These are phyloP conservation scores for Zygosaccharomyces sapae DNA, from an alignment of 1,139 yeast genomes.

Conservation along the genomic window DNA sequence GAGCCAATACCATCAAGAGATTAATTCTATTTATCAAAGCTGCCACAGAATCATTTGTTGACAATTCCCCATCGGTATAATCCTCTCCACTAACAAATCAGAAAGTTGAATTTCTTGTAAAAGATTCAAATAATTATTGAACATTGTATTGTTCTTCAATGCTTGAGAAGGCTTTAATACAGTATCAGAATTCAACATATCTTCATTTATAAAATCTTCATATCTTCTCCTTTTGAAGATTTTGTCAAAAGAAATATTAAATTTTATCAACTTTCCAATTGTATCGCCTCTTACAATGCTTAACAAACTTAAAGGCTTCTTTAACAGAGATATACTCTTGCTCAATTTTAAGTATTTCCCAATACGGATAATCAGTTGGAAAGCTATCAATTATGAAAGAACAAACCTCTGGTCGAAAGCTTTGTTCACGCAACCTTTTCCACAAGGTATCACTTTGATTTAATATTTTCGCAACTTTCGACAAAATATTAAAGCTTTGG, in stretches of 20 bases:
- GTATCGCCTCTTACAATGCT: constrained; percentile 15
- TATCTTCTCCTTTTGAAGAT: constrained; percentile 30
- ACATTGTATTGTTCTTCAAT: constrained; percentile 17
- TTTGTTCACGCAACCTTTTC: constrained; percentile 19
- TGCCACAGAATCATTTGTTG: constrained; percentile 17
- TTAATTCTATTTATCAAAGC: constrained; percentile 31
- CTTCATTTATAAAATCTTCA: constrained; percentile 29
- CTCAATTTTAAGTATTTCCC: constrained; percentile 24
- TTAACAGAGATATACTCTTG: constrained; percentile 13
- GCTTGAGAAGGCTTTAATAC: constrained; percentile 10
- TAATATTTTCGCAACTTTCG: constrained; percentile 17
- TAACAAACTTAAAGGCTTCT: constrained; percentile 21
- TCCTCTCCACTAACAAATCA: constrained; percentile 23
- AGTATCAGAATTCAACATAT: constrained; percentile 3
- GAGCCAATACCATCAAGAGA: constrained; percentile 25
- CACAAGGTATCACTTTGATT: constrained; percentile 20
- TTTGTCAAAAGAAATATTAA: constrained; percentile 24
- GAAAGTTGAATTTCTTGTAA: constrained; percentile 17
- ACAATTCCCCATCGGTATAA: constrained; percentile 31
- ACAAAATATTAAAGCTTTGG: constrained; percentile 24
- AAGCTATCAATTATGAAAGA: constrained; percentile 21
- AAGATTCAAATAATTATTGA: constrained; percentile 27
- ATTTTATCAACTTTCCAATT: constrained; percentile 24
- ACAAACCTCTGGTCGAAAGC: constrained; percentile 20
- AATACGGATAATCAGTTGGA: constrained; percentile 21